phyloP scores from a whole-genome alignment of 306 rosid genomes.

The Canavalia gladiata region DNA sequence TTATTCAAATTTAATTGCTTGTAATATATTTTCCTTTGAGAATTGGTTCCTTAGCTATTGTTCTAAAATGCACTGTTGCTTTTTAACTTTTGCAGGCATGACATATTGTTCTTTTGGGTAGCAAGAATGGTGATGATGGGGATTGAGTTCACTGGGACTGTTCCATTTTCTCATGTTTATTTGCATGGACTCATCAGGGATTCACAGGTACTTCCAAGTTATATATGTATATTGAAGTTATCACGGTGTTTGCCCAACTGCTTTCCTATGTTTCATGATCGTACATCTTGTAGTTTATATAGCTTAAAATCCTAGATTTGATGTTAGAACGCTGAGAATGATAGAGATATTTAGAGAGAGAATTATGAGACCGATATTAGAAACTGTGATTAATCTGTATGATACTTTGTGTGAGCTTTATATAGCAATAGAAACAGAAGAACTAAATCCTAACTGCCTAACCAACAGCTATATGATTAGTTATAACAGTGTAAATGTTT shows the following conservation, averaged over 20 bases:
- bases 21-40: constrained; percentile 1
- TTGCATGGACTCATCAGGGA: constrained; percentile 97
- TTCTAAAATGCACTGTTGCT: constrained; percentile 35
- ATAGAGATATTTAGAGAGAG: no score
- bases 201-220: constrained; percentile 72
- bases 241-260: constrained; percentile 12
- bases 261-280: constrained; percentile 20
- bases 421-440: no score
- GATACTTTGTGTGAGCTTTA: no score
- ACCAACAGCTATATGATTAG: no score
- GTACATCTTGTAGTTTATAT: constrained; percentile 7
- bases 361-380: no score
- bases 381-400: no score
- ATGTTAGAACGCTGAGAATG: no score
- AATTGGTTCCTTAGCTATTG: not conserved
- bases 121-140: constrained; percentile 99
- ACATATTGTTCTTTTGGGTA: constrained; percentile 98
- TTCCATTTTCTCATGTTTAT: constrained; percentile 89
- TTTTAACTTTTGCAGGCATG: constrained; percentile 76
- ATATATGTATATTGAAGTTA: constrained; percentile 31
- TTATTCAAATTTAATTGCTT: not conserved
- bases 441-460: no score
- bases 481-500: no score
- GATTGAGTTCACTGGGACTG: constrained; percentile 87
- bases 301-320: not conserved